phyloP scores from a whole-genome alignment of 768 basidiomycete genomes.

The Rhodotorula babjevae region DNA sequence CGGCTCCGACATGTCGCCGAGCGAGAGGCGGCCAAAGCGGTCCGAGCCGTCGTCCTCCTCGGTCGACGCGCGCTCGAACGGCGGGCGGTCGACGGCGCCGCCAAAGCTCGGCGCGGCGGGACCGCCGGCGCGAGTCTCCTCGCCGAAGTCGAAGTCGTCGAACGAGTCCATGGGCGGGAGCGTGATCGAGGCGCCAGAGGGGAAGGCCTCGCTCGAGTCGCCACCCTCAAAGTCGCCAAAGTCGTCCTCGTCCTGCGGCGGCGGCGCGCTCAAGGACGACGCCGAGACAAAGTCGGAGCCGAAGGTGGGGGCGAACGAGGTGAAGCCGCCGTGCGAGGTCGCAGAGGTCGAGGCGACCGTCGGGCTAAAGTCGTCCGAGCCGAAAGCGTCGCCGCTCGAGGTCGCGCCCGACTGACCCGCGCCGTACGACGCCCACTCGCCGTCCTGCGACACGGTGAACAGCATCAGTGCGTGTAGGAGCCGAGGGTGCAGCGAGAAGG shows the following conservation, averaged over 20 bases:
- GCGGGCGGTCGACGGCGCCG: conserved; percentile 1
- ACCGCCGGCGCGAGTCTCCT: not conserved
- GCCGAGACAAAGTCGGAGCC: conserved; percentile 14
- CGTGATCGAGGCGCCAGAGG: conserved; percentile 15
- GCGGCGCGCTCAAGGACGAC: not conserved
- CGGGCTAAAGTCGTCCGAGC: conserved; percentile 28
- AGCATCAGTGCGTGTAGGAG: not conserved
- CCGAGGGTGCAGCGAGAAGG: not conserved
- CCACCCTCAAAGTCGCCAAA: conserved; percentile 37
- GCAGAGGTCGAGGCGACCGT: conserved; percentile 19
- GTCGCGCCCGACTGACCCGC: not conserved
- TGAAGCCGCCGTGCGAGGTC: conserved; percentile 12
- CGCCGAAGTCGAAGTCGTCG: conserved; percentile 34
- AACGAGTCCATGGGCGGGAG: conserved; percentile 32
- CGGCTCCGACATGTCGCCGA: conserved; percentile 11
- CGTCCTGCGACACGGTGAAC: conserved; percentile 10
- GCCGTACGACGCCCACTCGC: conserved; percentile 31
- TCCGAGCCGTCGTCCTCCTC: conserved; percentile 30
- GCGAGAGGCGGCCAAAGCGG: conserved; percentile 32
- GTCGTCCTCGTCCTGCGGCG: conserved; percentile 19
- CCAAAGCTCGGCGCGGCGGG: conserved; percentile 4
- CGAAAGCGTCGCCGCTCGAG: not conserved
- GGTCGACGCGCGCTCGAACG: not conserved
- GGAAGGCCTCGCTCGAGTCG: conserved; percentile 1
- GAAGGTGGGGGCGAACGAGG: conserved; percentile 5